Conservation (phyloP, 306 rosid species). For the Cucurbita argyrosperma region DNA sequence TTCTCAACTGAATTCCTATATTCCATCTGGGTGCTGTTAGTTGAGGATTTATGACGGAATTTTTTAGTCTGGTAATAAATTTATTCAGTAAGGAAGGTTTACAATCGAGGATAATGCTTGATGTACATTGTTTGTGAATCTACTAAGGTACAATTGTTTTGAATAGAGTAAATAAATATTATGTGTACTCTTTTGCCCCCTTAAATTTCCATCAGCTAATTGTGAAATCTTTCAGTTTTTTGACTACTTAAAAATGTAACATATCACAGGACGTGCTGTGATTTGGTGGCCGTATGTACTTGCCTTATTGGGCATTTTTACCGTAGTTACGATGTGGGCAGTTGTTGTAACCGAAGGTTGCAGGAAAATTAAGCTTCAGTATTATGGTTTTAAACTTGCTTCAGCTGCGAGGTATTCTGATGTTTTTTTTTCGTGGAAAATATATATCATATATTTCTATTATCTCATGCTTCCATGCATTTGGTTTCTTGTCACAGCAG, state of each 20-base stretch:
- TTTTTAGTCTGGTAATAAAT: not conserved
- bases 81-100: not conserved
- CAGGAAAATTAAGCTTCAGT: slow-evolving; percentile 88
- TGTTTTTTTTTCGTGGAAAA: not conserved
- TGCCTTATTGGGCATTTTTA: slow-evolving; percentile 72
- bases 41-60: not conserved
- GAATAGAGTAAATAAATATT: not conserved
- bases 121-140: not conserved
- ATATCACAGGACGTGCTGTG: slow-evolving; percentile 49
- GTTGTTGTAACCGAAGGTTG: slow-evolving; percentile 98
- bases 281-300: slow-evolving; percentile 64
- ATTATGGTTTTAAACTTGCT: slow-evolving; percentile 95
- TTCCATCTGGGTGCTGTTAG: not conserved
- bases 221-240: not conserved
- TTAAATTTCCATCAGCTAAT: not conserved
- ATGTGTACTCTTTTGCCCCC: not conserved
- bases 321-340: slow-evolving; percentile 94
- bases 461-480: not conserved
- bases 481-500: not conserved
- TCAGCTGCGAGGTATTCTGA: slow-evolving; percentile 73
- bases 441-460: no score
- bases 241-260: not conserved
- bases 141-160: not conserved
- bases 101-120: not conserved
- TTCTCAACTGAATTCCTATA: not conserved